These are phyloP conservation scores for Aureobasidium namibiae DNA, from an alignment of 2,329 filamentous ascomycete species.

Conservation along the genomic window DNA sequence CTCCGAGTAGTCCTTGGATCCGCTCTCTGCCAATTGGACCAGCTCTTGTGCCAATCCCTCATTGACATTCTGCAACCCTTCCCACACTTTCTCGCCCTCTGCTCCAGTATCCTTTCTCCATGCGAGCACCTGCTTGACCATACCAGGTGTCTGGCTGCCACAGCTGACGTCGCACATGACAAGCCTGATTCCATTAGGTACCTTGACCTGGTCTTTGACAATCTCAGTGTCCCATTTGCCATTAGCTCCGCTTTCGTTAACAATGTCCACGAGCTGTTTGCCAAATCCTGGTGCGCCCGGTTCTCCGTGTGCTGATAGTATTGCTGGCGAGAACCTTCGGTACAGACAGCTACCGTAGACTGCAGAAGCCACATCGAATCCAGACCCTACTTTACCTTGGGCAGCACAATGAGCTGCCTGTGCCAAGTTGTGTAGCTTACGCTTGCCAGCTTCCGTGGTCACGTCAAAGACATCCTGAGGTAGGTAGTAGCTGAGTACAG, in stretches of 20 bases:
- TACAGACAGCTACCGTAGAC: constrained; percentile 90
- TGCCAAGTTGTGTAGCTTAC: constrained; percentile 78
- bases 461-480: constrained; percentile 50
- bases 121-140: constrained; percentile 84
- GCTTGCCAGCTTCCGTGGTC: constrained; percentile 43
- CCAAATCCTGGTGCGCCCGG: constrained; percentile 60
- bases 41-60: constrained; percentile 60
- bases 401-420: constrained; percentile 92
- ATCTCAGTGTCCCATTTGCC: constrained; percentile 73
- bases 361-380: constrained; percentile 89
- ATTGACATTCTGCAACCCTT: constrained; percentile 64
- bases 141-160: constrained; percentile 83
- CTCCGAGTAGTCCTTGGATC: constrained; percentile 45
- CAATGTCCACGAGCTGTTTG: constrained; percentile 52
- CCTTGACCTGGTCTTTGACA: constrained; percentile 56
- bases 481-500: constrained; percentile 69
- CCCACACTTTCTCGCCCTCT: constrained; percentile 65
- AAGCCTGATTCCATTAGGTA: constrained; percentile 67
- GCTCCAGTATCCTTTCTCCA: constrained; percentile 63
- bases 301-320: constrained; percentile 61
- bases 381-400: constrained; percentile 91
- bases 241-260: constrained; percentile 49
- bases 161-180: constrained; percentile 96
- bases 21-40: constrained; percentile 40
- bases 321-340: constrained; percentile 76